Evolutionary conservation across 2,329 filamentous ascomycete species (phyloP), one percentile per base, ranked within the genome.

Genomic region (Pseudofabraea citricarpa): DNA sequence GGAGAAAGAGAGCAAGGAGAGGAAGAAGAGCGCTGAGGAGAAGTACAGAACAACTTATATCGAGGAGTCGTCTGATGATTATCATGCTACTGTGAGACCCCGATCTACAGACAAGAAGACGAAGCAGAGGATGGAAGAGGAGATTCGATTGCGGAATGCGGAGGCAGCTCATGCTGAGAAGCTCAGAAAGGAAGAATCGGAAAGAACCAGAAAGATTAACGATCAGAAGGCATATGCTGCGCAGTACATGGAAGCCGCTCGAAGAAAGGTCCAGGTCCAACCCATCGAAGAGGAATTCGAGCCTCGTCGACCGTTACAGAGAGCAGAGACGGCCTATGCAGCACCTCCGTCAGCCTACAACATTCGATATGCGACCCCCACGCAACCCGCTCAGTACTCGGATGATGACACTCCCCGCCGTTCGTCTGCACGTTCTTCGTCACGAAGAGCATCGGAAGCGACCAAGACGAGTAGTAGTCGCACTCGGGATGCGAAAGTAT

Each of bases 21-120:
- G 51, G 35, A 69, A 71, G 38, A 63, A 60, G 40, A 65, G 52
- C 5, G 43, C 50, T 2, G 59, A 63, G 15, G 60, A 63, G 41
- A 62, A 60, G 41, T 37, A 46, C 8, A 48, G 52, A 31, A 43
- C 44, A 24, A 29, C 41, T 13, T 56, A 55, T 46, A 50, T 56
- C 7, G 56, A 59, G 12, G 57, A 56, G 15, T 56, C 58, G 29
- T 52, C 51, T 20, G 53, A 56, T 15, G 49, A 56, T 22, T 45
- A 37, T 23, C 36, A 32, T 35, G 43, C 35, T 12, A 37, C 44
- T 16, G 40, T 44, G 16, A 37, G 21, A 37, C 37, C 50, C 24
- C 44, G 49, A 42, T 39, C 46, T 6, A 37, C 51, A 5, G 49
- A 55, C 18, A 54, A 56, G 48, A 58, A 54, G 37, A 44, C 47